phyloP scores from a whole-genome alignment of 192 early-diverging fungal species.

The Coemansia sp. region DNA sequence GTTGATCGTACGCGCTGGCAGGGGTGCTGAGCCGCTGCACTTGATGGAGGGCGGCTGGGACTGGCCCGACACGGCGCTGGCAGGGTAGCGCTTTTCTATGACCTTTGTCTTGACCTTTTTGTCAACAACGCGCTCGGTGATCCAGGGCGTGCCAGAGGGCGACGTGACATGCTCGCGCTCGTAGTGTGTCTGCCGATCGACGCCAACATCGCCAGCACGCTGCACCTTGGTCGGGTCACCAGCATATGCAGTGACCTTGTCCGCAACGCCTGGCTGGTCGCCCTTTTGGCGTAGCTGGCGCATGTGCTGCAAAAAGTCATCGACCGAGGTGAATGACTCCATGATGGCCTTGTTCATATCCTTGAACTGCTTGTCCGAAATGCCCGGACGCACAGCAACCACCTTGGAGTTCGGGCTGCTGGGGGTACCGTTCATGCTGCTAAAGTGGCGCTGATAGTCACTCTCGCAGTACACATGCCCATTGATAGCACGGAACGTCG shows the following conservation, averaged over 20 bases:
- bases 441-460: constrained; percentile 46
- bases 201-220: constrained; percentile 41
- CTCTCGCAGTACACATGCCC: constrained; percentile 53
- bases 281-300: constrained; percentile 37
- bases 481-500: constrained; percentile 50
- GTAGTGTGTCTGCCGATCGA: constrained; percentile 53
- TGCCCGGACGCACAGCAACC: constrained; percentile 26
- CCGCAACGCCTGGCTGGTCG: constrained; percentile 11
- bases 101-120: constrained; percentile 55
- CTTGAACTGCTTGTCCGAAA: constrained; percentile 43
- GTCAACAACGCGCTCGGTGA: constrained; percentile 53
- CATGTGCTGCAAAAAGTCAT: constrained; percentile 55
- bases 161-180: constrained; percentile 53
- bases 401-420: constrained; percentile 8
- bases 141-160: constrained; percentile 50
- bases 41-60: constrained; percentile 14
- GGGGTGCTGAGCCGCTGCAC: background rate
- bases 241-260: background rate
- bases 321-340: constrained; percentile 56
- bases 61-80: constrained; percentile 15
- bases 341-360: constrained; percentile 53
- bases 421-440: background rate
- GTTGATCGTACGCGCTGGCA: background rate
- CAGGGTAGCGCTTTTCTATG: constrained; percentile 53
- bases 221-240: constrained; percentile 42